Evolutionary conservation across 192 early-diverging fungal genomes (phyloP).

Genomic region (Backusella macrospora): DNA sequence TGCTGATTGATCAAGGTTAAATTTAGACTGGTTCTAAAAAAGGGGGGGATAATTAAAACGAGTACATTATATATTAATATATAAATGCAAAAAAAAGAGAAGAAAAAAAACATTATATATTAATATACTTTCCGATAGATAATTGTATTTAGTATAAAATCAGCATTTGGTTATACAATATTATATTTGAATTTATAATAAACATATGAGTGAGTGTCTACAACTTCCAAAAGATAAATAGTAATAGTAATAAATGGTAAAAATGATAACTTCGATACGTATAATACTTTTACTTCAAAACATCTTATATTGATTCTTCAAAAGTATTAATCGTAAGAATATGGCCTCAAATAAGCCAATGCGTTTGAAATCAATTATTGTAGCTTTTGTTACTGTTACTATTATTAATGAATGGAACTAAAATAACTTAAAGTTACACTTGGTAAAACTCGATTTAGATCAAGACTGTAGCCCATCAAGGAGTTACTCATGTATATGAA

Average conservation of each 20-base stretch:
- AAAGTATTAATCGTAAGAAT: too few species aligned
- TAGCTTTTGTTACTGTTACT: too few species aligned
- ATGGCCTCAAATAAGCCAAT: too few species aligned
- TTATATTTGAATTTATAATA: background rate
- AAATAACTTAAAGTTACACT: background rate
- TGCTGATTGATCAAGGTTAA: background rate
- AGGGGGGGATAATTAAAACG: background rate
- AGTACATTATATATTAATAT: background rate
- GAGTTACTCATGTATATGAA: background rate
- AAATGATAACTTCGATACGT: too few species aligned
- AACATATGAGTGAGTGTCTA: background rate
- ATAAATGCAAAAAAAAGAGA: too few species aligned
- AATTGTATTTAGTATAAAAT: background rate
- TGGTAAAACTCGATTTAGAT: slow-evolving; percentile 3
- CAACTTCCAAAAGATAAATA: background rate
- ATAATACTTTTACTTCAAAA: too few species aligned
- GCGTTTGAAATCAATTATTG: too few species aligned
- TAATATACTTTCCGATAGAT: background rate
- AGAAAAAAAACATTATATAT: background rate
- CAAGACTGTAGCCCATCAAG: background rate
- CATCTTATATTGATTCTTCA: too few species aligned
- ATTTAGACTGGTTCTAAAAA: background rate
- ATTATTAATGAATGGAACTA: background rate
- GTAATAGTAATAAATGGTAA: too few species aligned
- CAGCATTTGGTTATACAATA: background rate